These are phyloP conservation scores for Blechomonas ayalai DNA, from an alignment of 208 protist species.

Conservation along the genomic window DNA sequence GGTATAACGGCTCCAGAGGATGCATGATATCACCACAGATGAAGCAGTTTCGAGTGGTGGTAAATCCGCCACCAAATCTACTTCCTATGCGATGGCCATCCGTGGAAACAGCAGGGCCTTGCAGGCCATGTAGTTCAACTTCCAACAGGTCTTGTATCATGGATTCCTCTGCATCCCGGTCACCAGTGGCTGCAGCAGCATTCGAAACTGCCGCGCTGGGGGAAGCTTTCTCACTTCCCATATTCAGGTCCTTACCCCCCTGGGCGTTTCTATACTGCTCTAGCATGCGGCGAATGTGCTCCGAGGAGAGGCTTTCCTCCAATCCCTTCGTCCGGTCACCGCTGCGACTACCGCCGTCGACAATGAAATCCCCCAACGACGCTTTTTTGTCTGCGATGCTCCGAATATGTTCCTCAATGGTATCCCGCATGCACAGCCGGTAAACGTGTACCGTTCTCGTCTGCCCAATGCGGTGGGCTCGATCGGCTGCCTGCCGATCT, in stretches of 20 bases:
- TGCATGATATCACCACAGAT: constrained; percentile 73
- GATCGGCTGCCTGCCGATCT: constrained; percentile 95
- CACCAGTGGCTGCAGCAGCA: background rate
- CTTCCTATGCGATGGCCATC: background rate
- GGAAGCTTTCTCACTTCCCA: background rate
- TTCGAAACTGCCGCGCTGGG: background rate
- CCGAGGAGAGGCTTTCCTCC: constrained; percentile 18
- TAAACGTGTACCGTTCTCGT: constrained; percentile 93
- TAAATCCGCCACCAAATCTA: background rate
- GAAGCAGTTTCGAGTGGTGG: constrained; percentile 53
- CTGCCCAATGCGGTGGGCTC: constrained; percentile 95
- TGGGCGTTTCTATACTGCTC: constrained; percentile 8
- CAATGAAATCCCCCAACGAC: constrained; percentile 91
- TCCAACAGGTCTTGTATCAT: constrained; percentile 44
- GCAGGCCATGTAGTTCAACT: constrained; percentile 33
- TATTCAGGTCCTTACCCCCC: background rate
- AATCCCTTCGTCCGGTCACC: background rate
- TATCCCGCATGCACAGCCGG: constrained; percentile 90
- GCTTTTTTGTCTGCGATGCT: constrained; percentile 90
- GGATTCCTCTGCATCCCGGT: constrained; percentile 16
- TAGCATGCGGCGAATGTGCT: constrained; percentile 49
- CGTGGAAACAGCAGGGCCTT: background rate
- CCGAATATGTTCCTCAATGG: constrained; percentile 94
- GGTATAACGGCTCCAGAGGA: constrained; percentile 70
- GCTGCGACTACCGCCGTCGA: constrained; percentile 38